Evolutionary conservation across 208 protist genomes (phyloP), one percentile per base, ranked within the genome.

Genomic region (Balamuthia mandrillaris): DNA sequence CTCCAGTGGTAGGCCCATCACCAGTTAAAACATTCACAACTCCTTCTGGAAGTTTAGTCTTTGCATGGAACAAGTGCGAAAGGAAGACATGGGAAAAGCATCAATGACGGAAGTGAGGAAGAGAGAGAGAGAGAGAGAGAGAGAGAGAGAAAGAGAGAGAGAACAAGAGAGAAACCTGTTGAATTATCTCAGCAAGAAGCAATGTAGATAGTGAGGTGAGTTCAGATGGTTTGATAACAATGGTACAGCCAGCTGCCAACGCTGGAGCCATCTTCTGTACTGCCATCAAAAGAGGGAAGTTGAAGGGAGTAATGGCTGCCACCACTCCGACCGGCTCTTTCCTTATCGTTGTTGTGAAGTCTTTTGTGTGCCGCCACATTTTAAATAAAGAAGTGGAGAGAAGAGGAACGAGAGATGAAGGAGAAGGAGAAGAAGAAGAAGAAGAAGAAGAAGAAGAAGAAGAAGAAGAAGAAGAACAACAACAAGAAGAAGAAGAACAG

Each of bases 301-400:
- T 83, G 51, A 44, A 83, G 1, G 75, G 75, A n/a, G 75, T 83
- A 31, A 83, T 83, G 21, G 75, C 75, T 29, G 75, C 75, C 54
- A 83, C 56, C 27, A 70, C 54, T 16, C 49, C 56, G 21, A 83
- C 33, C 27, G 75, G 75, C 42, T 83, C 56, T 27, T 83, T 83
- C 12, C 54, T 9, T 18, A 83, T 35, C 16, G 29, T 14, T n/a
- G 42, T 35, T 12, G 51, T 3, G 5, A 83, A 83, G 37, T 83
- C 49, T 18, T 56, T n/a, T 56, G 49, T 56, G n/a, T n/a, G n/a
- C n/a, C n/a, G n/a, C n/a, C n/a, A n/a, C n/a, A n/a, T n/a, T n/a
- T n/a, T n/a, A n/a, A n/a, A n/a, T n/a, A n/a, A n/a, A n/a, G n/a
- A n/a, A n/a, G n/a, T n/a, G n/a, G n/a, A n/a, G n/a, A n/a, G n/a